Conservation (phyloP, 441 rosid species). For the Erodium moschatum region DNA sequence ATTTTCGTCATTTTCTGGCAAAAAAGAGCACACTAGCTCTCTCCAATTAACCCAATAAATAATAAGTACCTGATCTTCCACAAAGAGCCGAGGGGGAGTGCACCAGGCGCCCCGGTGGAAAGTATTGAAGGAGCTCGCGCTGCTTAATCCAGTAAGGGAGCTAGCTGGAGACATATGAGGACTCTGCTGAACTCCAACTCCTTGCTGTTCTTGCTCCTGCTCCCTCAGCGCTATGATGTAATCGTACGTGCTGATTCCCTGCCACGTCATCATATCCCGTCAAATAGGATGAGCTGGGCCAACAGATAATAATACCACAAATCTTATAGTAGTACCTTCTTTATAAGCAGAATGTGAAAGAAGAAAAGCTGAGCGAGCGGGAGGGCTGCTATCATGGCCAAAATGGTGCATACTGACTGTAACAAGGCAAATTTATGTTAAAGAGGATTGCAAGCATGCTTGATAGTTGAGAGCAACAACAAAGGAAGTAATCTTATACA, state of each 20-base stretch:
- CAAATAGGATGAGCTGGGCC: not conserved
- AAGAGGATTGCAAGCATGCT: not conserved
- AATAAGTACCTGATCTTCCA: slow-evolving; percentile 74
- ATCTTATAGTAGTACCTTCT: slow-evolving; percentile 38
- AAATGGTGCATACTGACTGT: slow-evolving; percentile 73
- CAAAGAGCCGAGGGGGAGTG: slow-evolving; percentile 88
- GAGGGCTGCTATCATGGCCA: slow-evolving; percentile 87
- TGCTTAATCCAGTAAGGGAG: slow-evolving; percentile 90
- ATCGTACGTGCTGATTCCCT: slow-evolving; percentile 97
- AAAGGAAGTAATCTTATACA: not conserved
- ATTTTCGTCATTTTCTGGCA: no score
- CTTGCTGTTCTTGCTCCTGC: slow-evolving; percentile 91
- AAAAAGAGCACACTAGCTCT: no score
- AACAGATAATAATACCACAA: not conserved
- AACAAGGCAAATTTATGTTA: slow-evolving; percentile 6
- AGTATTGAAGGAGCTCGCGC: slow-evolving; percentile 88
- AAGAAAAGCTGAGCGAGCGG: slow-evolving; percentile 95
- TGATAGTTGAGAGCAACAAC: not conserved
- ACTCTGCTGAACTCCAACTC: slow-evolving; percentile 75
- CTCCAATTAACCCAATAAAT: no score
- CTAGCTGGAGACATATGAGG: slow-evolving; percentile 93
- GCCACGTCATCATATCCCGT: slow-evolving; percentile 7
- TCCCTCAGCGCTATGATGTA: slow-evolving; percentile 92
- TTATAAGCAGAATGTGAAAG: slow-evolving; percentile 84
- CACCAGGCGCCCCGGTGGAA: slow-evolving; percentile 97